These are phyloP conservation scores for Azolla pinnata DNA, from an alignment of 75 land plant species.

Conservation along the genomic window DNA sequence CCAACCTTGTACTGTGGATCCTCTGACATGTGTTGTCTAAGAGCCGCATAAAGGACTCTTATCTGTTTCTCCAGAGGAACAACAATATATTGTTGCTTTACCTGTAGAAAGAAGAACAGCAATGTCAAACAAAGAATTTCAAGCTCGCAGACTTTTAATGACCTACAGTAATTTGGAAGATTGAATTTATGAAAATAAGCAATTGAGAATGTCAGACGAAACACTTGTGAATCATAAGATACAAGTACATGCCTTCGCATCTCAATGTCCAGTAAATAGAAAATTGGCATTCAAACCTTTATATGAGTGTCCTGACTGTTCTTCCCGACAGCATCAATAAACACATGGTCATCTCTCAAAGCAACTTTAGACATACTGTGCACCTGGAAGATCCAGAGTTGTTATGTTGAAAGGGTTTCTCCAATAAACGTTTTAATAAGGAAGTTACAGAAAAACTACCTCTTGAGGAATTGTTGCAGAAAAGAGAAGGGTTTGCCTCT, in stretches of 20 bases:
- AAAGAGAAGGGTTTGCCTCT: conserved; percentile 95
- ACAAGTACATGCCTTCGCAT: too few relatives aligned
- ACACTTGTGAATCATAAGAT: too few relatives aligned
- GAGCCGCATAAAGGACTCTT: conserved; percentile 47
- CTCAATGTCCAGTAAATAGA: too few relatives aligned
- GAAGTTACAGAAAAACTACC: conserved; percentile 27
- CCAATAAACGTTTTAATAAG: too few relatives aligned
- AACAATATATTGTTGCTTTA: conserved; percentile 21
- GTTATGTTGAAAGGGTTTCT: too few relatives aligned
- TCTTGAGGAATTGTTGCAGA: conserved; percentile 96
- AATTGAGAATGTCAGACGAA: too few relatives aligned
- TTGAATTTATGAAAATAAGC: too few relatives aligned
- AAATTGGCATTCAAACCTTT: too few relatives aligned
- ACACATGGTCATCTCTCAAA: conserved; percentile 78
- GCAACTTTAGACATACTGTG: conserved; percentile 74
- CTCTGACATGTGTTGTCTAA: conserved; percentile 62
- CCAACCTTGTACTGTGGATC: conserved; percentile 84
- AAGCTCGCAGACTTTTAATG: too few relatives aligned
- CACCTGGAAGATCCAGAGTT: too few relatives aligned
- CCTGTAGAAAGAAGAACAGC: conserved; percentile 14
- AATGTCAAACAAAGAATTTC: too few relatives aligned
- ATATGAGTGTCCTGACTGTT: conserved; percentile 87
- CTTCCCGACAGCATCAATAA: conserved; percentile 80
- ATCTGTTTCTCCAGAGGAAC: conserved; percentile 3
- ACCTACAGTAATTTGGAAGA: too few relatives aligned